Percentiles rank a stretch among this genome's conserved stretches.
These are phyloP conservation scores for Eucalyptus tenuipes DNA, from an alignment of 345 rosid species.

Conservation along the genomic window DNA sequence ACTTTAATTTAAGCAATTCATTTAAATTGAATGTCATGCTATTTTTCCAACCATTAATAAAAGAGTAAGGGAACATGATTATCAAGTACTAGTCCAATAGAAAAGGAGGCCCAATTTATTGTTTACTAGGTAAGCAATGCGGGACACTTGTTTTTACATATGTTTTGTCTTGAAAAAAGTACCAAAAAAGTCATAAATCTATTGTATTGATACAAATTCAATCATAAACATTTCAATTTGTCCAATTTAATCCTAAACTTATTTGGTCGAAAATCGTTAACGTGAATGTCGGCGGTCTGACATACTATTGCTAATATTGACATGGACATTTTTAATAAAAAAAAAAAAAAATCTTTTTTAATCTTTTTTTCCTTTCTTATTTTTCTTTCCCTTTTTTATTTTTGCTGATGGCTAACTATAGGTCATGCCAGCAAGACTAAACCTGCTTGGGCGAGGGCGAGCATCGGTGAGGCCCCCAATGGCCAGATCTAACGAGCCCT, in stretches of 20 bases:
- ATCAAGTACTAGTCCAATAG: background rate
- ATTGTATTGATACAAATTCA: fast-evolving
- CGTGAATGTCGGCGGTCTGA: fast-evolving
- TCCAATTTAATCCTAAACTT: fast-evolving
- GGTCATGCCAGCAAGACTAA: fast-evolving
- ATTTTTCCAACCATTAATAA: background rate
- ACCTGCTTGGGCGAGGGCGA: fast-evolving
- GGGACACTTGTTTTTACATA: background rate
- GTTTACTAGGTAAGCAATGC: background rate
- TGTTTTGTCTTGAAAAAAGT: too few relatives aligned
- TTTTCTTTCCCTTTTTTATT: too few relatives aligned
- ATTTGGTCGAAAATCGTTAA: fast-evolving
- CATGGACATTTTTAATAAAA: fast-evolving
- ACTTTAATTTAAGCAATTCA: background rate
- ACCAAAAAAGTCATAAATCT: fast-evolving
- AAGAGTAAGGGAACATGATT: background rate
- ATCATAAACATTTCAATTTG: fast-evolving
- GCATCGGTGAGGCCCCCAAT: too few relatives aligned
- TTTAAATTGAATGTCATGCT: background rate
- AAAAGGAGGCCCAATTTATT: background rate
- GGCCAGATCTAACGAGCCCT: fast-evolving
- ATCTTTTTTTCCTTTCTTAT: fast-evolving
- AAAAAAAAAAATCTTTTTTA: too few relatives aligned
- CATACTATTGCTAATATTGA: fast-evolving
- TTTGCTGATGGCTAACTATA: too few relatives aligned